Evolutionary conservation across 129 eudicot genomes (phyloP).

Genomic region (Solidago caesia): DNA sequence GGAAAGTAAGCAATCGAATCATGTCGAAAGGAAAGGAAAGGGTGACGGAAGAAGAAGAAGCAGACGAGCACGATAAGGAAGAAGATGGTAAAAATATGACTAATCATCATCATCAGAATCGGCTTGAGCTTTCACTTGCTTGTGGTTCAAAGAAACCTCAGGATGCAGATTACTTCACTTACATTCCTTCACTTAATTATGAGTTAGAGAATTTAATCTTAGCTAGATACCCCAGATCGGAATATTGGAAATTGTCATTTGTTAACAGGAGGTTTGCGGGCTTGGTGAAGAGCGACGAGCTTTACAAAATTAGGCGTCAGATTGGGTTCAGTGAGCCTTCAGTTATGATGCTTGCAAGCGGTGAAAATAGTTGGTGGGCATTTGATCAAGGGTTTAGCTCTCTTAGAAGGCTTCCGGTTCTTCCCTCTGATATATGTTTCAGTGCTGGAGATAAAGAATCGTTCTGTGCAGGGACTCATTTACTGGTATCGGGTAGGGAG

Average conservation of each 20-base stretch:
- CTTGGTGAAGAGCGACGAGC: constrained; percentile 51
- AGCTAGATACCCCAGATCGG: constrained; percentile 70
- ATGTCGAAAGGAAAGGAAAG: constrained; percentile 44
- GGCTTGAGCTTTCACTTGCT: background rate
- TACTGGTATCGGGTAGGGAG: constrained; percentile 81
- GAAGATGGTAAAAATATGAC: constrained; percentile 22
- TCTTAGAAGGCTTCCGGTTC: constrained; percentile 55
- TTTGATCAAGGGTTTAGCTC: constrained; percentile 66
- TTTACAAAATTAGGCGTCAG: constrained; percentile 57
- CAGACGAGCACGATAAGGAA: constrained; percentile 18
- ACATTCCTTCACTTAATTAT: constrained; percentile 58
- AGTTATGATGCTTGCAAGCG: constrained; percentile 70
- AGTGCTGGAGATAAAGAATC: constrained; percentile 74
- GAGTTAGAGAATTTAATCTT: constrained; percentile 68
- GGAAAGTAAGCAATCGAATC: constrained; percentile 27
- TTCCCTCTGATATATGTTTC: constrained; percentile 64
- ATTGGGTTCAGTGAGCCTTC: constrained; percentile 52
- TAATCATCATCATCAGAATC: background rate
- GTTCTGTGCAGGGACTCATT: constrained; percentile 78
- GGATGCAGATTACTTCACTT: constrained; percentile 74
- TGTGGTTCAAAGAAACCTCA: constrained; percentile 46
- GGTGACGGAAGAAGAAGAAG: constrained; percentile 34
- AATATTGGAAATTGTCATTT: constrained; percentile 60
- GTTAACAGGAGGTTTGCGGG: constrained; percentile 48
- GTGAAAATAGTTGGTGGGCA: constrained; percentile 72